These are phyloP conservation scores for Saitozyma podzolica DNA, from an alignment of 768 basidiomycete genomes.

Conservation along the genomic window DNA sequence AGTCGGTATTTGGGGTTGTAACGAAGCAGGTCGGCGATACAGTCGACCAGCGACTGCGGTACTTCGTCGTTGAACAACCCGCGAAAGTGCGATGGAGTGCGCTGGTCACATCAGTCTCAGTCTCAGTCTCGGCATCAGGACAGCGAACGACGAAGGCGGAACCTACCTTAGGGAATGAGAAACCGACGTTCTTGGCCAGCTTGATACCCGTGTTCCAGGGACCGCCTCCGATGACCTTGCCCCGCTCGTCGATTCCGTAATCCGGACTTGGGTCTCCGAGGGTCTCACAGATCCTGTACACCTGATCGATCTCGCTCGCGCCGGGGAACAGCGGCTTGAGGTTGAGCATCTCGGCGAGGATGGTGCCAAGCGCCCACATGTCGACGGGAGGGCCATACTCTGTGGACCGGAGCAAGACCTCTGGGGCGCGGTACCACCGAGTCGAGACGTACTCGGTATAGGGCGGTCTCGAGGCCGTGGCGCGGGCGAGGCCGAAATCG, in stretches of 20 bases:
- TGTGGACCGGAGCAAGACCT: constrained; percentile 84
- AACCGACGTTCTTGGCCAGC: constrained; percentile 82
- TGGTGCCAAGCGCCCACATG: constrained; percentile 99
- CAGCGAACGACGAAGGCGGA: not conserved
- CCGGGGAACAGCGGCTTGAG: constrained; percentile 95
- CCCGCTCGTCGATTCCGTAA: constrained; percentile 73
- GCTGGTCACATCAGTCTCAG: constrained; percentile 33
- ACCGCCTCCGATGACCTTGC: constrained; percentile 77
- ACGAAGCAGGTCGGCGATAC: constrained; percentile 84
- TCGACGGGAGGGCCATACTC: constrained; percentile 97
- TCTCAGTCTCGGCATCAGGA: not conserved
- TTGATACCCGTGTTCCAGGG: constrained; percentile 80
- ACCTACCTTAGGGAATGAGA: constrained; percentile 83
- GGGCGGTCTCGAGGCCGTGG: constrained; percentile 81
- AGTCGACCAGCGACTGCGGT: constrained; percentile 79
- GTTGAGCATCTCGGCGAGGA: constrained; percentile 95
- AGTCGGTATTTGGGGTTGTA: constrained; percentile 87
- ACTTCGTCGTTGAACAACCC: constrained; percentile 75
- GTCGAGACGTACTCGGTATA: constrained; percentile 99
- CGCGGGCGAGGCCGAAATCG: constrained; percentile 94
- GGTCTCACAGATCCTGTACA: constrained; percentile 84
- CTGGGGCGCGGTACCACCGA: constrained; percentile 99
- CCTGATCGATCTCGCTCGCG: constrained; percentile 86
- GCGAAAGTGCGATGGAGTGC: constrained; percentile 55
- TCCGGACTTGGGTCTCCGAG: constrained; percentile 85